A percentile compares a stretch with the other conserved stretches of the same genome.
Conservation (phyloP, 2,329 filamentous ascomycete species). For the Colletotrichum cereale region DNA sequence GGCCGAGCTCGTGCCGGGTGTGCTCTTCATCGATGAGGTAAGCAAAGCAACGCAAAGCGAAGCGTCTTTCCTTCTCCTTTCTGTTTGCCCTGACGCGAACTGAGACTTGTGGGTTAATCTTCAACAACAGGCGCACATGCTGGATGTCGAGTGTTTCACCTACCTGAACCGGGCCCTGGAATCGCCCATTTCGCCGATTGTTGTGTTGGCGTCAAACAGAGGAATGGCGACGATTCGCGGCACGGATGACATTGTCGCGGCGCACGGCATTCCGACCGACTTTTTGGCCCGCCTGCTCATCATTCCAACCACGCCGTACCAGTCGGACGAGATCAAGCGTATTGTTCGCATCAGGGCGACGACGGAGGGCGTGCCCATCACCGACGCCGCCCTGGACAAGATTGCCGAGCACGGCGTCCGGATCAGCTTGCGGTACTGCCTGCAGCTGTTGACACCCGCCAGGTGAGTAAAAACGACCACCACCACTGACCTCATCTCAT, state of each 20-base stretch:
- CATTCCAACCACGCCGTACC: slow-evolving; percentile 92
- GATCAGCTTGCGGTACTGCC: slow-evolving; percentile 90
- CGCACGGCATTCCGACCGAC: slow-evolving; percentile 94
- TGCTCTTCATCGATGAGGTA: slow-evolving; percentile 99
- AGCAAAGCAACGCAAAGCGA: too few species aligned
- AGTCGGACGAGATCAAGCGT: slow-evolving; percentile 87
- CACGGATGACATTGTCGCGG: slow-evolving; percentile 83
- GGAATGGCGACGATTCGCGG: slow-evolving; percentile 94
- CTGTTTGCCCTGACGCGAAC: slow-evolving; percentile 20
- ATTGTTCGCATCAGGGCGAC: slow-evolving; percentile 89
- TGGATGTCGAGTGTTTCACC: slow-evolving; percentile 98
- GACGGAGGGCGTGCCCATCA: slow-evolving; percentile 84
- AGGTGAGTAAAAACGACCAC: slow-evolving; percentile 70
- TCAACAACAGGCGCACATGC: slow-evolving; percentile 88
- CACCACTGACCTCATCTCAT: neutral
- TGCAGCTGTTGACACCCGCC: slow-evolving; percentile 90
- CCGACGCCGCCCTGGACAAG: slow-evolving; percentile 86
- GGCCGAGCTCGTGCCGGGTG: slow-evolving; percentile 96
- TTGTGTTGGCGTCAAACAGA: slow-evolving; percentile 96
- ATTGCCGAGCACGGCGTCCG: slow-evolving; percentile 88
- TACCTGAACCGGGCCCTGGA: slow-evolving; percentile 99
- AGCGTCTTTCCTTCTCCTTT: too few species aligned
- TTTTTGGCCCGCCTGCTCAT: slow-evolving; percentile 95
- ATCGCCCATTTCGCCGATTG: slow-evolving; percentile 93
- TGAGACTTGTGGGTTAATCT: slow-evolving; percentile 38